Percentiles rank a stretch among this genome's conserved stretches.
Evolutionary conservation across 1,284 basidiomycete genomes (phyloP).

Genomic region (Rhizopogon parksii): DNA sequence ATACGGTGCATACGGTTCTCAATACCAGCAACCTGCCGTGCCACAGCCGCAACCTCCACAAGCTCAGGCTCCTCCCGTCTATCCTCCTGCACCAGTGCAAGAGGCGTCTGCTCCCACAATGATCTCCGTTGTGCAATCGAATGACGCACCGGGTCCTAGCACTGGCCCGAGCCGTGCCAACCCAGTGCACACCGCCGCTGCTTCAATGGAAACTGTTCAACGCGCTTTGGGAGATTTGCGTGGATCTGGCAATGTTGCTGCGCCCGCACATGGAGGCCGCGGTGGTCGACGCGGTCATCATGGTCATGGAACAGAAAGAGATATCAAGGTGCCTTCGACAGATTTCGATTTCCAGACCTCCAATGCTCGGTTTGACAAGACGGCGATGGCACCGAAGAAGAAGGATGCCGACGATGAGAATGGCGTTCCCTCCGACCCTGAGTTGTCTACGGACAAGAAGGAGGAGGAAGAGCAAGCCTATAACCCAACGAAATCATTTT

Average conservation of each 20-base stretch:
- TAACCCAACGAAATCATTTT: slow-evolving; percentile 71
- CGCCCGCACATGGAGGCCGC: slow-evolving; percentile 35
- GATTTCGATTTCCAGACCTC: slow-evolving; percentile 73
- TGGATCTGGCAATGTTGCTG: slow-evolving; percentile 34
- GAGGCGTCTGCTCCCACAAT: slow-evolving; percentile 17
- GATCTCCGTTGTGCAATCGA: slow-evolving; percentile 7
- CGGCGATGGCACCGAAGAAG: slow-evolving; percentile 37
- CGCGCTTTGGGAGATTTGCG: slow-evolving; percentile 73
- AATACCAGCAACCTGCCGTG: slow-evolving; percentile 23
- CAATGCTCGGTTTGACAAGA: slow-evolving; percentile 74
- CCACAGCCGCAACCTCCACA: slow-evolving; percentile 22
- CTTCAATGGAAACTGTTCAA: slow-evolving; percentile 71
- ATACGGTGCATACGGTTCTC: slow-evolving; percentile 24
- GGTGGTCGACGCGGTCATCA: slow-evolving; percentile 27
- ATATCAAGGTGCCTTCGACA: slow-evolving; percentile 54
- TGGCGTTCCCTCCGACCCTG: slow-evolving; percentile 14
- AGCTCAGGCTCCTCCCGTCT: slow-evolving; percentile 19
- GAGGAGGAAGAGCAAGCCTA: slow-evolving; percentile 42
- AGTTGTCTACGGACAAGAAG: slow-evolving; percentile 20
- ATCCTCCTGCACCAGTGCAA: slow-evolving; percentile 20
- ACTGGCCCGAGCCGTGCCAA: slow-evolving; percentile 28
- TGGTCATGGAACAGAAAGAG: slow-evolving; percentile 21
- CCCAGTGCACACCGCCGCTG: slow-evolving; percentile 62
- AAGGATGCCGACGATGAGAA: slow-evolving; percentile 23
- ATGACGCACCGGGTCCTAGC: slow-evolving; percentile 20